Base-by-base conservation (phyloP, 164 flowering plant genomes). In the Magnolia officinalis region DNA sequence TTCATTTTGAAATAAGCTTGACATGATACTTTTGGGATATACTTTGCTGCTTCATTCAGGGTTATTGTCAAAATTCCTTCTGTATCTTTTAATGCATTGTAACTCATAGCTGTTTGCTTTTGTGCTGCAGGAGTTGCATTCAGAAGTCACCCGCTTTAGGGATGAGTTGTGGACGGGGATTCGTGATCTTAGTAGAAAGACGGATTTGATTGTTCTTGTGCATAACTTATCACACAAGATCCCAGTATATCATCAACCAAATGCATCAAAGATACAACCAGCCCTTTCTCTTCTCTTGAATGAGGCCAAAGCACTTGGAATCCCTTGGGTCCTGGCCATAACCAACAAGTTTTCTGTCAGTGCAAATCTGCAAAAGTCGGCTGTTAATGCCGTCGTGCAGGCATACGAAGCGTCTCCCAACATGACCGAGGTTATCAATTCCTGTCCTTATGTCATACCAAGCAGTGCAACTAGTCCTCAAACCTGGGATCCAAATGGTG, bases 331-430 rank as follows among this genome's bases (percentile, higher is more conserved):
- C 67, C 93, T 96, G 71, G 98, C 98, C 49, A 83, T 96, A 75
- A 94, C 99, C 63, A 96, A 96, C 79, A 96, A 91, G 77, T 96
- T 92, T 77, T 89, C 99, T 74, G 95, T 93, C 50, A 94, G 97
- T 82, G 99, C 99, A 50, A 94, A 93, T 80, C 96, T 89, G 84
- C 98, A 96, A 79, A 90, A 82, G 72, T 85, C 85, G 18, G 91
- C 92, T 72, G 82, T 96, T 67, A 86, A 86, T 78, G 87, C 90
- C 73, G 92, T 89, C 18, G 20, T 94, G 70, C 88, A 87, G 77
- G 91, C 94, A 59, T 96, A 96, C 84, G 90, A 88, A 82, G 93
- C 92, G 18, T 82, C 92, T 75, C 92, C 90, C 14, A 80, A 85
- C 82, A 81, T 81, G 23, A 82, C 93, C 23, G 91, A 80, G 79